Conservation (phyloP, 192 early-diverging fungal genomes). For the Backusella macrospora region DNA sequence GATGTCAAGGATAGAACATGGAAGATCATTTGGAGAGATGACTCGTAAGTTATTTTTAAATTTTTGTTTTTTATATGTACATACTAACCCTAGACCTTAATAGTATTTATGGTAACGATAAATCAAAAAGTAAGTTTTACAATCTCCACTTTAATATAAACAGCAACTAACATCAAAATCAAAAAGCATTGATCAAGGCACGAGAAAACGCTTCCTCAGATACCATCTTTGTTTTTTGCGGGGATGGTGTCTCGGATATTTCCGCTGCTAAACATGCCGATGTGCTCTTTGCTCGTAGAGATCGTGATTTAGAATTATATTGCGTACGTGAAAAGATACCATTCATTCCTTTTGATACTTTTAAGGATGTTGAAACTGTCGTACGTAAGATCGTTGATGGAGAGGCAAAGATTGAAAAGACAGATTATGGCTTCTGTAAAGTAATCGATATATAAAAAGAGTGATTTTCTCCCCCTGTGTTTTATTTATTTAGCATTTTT, state of each 20-base stretch:
- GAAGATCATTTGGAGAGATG: slow-evolving; percentile 66
- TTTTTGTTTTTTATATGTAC: not conserved
- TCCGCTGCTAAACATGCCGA: slow-evolving; percentile 77
- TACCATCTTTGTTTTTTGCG: slow-evolving; percentile 69
- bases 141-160: not conserved
- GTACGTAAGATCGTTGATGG: slow-evolving; percentile 25
- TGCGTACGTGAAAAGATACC: slow-evolving; percentile 62
- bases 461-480: not conserved
- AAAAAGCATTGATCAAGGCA: slow-evolving; percentile 34
- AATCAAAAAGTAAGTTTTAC: slow-evolving; percentile 45
- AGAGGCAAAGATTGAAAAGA: slow-evolving; percentile 19
- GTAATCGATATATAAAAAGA: slow-evolving; percentile 20
- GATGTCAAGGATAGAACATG: slow-evolving; percentile 49
- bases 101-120: slow-evolving; percentile 68
- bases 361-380: slow-evolving; percentile 45
- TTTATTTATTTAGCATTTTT: not conserved
- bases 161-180: not conserved
- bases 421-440: slow-evolving; percentile 31
- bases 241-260: slow-evolving; percentile 80
- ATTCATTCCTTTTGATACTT: slow-evolving; percentile 58
- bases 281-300: slow-evolving; percentile 72
- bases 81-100: slow-evolving; percentile 16
- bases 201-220: slow-evolving; percentile 27
- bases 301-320: slow-evolving; percentile 69
- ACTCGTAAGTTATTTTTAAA: slow-evolving; percentile 40